Conservation (phyloP, 345 rosid genomes). For the Eucalyptus erythrocorys region DNA sequence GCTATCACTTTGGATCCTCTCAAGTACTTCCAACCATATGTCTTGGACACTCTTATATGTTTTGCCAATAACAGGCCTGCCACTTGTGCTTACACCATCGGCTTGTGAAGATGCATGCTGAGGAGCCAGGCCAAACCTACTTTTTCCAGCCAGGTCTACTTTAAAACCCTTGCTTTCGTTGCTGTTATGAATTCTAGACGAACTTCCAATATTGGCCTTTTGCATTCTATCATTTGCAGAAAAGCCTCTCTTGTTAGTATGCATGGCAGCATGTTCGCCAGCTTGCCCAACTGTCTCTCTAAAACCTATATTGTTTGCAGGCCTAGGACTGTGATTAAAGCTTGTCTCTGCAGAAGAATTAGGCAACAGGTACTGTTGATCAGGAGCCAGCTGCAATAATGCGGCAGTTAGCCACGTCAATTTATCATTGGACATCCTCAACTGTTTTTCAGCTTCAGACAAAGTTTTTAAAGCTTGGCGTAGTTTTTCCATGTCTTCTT, state of each 20-base stretch:
- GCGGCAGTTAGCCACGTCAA: conserved; percentile 97
- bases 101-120: conserved; percentile 11
- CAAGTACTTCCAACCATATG: conserved; percentile 79
- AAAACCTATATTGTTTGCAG: conserved; percentile 10
- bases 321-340: conserved; percentile 42
- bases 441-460: conserved; percentile 95
- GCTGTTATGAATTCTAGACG: conserved; percentile 2
- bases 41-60: conserved; percentile 45
- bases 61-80: conserved; percentile 18
- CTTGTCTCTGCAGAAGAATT: conserved; percentile 56
- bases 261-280: conserved; percentile 13
- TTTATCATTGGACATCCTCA: conserved; percentile 85
- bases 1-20: conserved; percentile 33
- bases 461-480: conserved; percentile 87
- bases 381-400: conserved; percentile 97
- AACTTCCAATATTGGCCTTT: conserved; percentile 16
- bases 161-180: conserved; percentile 5
- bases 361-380: conserved; percentile 68
- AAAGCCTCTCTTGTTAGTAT: conserved; percentile 14
- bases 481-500: conserved; percentile 93
- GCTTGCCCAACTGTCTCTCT: conserved; percentile 26
- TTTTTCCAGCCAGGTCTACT: conserved; percentile 27
- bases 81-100: conserved; percentile 1
- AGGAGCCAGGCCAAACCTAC: conserved; percentile 16
- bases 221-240: conserved; percentile 20